Evolutionary conservation across 2,329 filamentous ascomycete genomes (phyloP).

Genomic region (Huntiella omanensis): DNA sequence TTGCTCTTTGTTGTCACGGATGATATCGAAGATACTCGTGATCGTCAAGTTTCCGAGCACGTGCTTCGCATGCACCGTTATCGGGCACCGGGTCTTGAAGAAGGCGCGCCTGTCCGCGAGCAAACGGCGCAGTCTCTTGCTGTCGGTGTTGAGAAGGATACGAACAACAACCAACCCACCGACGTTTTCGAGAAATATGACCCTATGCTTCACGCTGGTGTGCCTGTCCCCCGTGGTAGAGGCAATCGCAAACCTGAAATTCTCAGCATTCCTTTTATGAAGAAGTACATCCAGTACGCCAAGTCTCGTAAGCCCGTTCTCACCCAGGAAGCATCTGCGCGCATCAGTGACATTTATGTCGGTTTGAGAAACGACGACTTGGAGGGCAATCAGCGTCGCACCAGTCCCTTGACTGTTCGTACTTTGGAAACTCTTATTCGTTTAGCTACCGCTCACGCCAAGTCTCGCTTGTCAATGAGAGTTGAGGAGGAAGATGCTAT

Average conservation of each 20-base stretch:
- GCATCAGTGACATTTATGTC: conserved; percentile 81
- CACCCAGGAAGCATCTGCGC: conserved; percentile 78
- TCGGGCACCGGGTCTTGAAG: conserved; percentile 77
- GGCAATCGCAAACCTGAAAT: conserved; percentile 70
- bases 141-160: conserved; percentile 65
- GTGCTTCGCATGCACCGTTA: conserved; percentile 95
- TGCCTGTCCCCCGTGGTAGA: conserved; percentile 56
- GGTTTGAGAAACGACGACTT: conserved; percentile 89
- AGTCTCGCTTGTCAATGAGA: conserved; percentile 67
- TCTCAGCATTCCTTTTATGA: conserved; percentile 91
- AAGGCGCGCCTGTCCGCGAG: conserved; percentile 85
- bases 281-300: conserved; percentile 98
- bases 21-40: conserved; percentile 86
- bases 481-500: conserved; percentile 81
- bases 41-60: conserved; percentile 85
- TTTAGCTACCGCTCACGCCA: conserved; percentile 88
- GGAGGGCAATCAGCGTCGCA: conserved; percentile 81
- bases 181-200: conserved; percentile 96
- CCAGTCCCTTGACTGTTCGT: conserved; percentile 88
- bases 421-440: conserved; percentile 96
- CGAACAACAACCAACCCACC: conserved; percentile 53
- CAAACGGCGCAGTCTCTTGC: conserved; percentile 67
- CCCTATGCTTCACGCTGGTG: conserved; percentile 83
- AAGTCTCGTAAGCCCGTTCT: conserved; percentile 81
- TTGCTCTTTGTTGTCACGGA: conserved; percentile 93